Base-by-base conservation (phyloP, 768 basidiomycete genomes). In the Coprinopsis marcescibilis region DNA sequence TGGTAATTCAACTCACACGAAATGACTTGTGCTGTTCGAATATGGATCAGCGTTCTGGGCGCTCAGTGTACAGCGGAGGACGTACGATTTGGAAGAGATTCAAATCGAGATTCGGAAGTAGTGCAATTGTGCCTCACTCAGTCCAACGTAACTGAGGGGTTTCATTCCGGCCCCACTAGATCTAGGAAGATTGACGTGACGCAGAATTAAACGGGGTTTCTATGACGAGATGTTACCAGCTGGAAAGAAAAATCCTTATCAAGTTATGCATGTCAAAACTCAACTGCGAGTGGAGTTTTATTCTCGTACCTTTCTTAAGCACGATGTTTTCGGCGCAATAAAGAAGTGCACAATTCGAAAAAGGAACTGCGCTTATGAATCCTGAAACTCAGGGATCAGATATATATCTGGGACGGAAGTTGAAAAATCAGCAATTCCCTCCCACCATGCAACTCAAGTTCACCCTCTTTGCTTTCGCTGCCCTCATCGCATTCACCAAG, bases 381-480 rank as follows among this genome's bases (percentile, higher is more conserved):
- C 38, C 8, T 24, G 11, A 8, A 23, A 17, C 20, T 7, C 4
- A 40, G n/a, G 38, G 21, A 40, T 40, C 21, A 40, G 38, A 36
- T 40, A 40, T 40, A 40, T 40, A 40, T 24, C 21, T 40, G 15
- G 38, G 21, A 4, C 38, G 7, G 17, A 23, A 8, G 35, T 36
- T 17, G 35, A 17, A 36, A 8, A 8, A 11, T 17, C 35, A 40
- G 11, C 38, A 10, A 23, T 15, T 19, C 13, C 20, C 4, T 19
- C 25, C 34, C 46, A 47, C 24, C 37, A 47, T 47, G 46, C 46
- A 47, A 23, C 32, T 47, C 46, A 38, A 29, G 15, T 11, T 25
- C 25, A 13, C 37, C 36, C n/a, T 39, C 25, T 26, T 39, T 23
- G 6, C 35, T 20, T 14, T 47, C n/a, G 35, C 23, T 12, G 35